phyloP scores from a whole-genome alignment of 257 asterid species.

The Henckelia pumila region DNA sequence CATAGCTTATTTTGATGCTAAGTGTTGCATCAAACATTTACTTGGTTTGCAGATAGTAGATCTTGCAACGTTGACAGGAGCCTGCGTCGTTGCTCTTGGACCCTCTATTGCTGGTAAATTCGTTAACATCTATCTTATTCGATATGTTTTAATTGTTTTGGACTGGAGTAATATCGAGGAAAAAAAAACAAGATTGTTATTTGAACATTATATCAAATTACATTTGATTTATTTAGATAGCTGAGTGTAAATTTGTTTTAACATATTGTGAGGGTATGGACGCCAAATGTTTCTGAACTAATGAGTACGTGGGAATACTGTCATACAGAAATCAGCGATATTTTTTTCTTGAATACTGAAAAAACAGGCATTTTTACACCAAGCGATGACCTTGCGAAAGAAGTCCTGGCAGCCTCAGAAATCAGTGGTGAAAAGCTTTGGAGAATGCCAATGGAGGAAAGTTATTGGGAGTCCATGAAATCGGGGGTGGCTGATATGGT shows the following conservation, averaged over 20 bases:
- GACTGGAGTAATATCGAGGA: background rate
- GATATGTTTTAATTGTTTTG: background rate
- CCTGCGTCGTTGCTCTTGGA: conserved; percentile 87
- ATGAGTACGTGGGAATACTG: background rate
- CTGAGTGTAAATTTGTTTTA: background rate
- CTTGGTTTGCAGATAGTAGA: conserved; percentile 66
- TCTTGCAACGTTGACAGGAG: conserved; percentile 92
- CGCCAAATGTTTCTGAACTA: background rate
- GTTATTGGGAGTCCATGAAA: conserved; percentile 94
- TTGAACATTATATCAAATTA: background rate
- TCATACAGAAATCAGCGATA: no score
- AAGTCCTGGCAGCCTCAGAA: conserved; percentile 80
- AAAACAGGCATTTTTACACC: conserved; percentile 84
- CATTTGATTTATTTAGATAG: background rate
- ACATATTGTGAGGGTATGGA: background rate
- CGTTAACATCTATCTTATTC: conserved; percentile 5
- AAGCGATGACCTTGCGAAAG: conserved; percentile 79
- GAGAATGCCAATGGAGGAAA: conserved; percentile 96
- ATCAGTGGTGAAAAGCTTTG: conserved; percentile 83
- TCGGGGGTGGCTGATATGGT: conserved; percentile 99
- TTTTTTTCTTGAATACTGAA: background rate
- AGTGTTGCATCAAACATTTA: conserved; percentile 15
- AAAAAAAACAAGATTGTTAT: background rate
- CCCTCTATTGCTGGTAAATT: conserved; percentile 79
- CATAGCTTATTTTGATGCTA: background rate